Evolutionary conservation across 106 monocot genomes (phyloP).

Genomic region (Allium sativum): DNA sequence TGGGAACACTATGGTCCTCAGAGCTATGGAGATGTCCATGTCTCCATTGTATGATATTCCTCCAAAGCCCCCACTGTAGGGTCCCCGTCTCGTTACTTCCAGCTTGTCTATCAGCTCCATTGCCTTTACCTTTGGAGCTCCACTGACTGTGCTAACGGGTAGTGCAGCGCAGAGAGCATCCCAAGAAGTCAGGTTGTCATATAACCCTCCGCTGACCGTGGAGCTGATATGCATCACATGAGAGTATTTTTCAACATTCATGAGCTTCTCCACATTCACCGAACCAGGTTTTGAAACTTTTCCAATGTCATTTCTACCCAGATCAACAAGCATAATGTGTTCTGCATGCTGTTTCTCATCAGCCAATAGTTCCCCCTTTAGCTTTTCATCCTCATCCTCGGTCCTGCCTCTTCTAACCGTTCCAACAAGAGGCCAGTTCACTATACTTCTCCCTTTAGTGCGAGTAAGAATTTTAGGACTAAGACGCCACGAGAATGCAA

Average conservation of each 20-base stretch:
- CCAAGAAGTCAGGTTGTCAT: conserved; percentile 18
- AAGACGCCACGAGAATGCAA: conserved; percentile 84
- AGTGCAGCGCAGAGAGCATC: conserved; percentile 20
- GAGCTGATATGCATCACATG: conserved; percentile 77
- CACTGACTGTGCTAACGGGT: conserved; percentile 21
- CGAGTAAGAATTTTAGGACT: conserved; percentile 91
- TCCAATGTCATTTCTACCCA: conserved; percentile 67
- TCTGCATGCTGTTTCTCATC: conserved; percentile 69
- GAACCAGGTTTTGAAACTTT: conserved; percentile 11
- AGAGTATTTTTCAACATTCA: conserved; percentile 65
- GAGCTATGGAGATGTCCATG: conserved; percentile 20
- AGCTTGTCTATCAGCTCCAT: conserved; percentile 68
- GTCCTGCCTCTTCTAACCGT: conserved; percentile 47
- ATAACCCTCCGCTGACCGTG: conserved; percentile 22
- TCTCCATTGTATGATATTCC: conserved; percentile 36
- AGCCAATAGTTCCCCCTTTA: conserved; percentile 29
- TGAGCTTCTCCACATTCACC: conserved; percentile 5
- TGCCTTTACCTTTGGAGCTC: conserved; percentile 50
- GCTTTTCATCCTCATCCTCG: conserved; percentile 28
- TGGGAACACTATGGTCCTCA: conserved; percentile 20
- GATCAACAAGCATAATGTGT: conserved; percentile 67
- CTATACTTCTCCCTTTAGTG: conserved; percentile 52
- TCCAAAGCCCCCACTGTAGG: conserved; percentile 70
- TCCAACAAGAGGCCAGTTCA: conserved; percentile 59
- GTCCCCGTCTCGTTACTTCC: conserved; percentile 53